Evolutionary conservation across 345 rosid genomes (phyloP).

Genomic region (Reutealis trisperma): DNA sequence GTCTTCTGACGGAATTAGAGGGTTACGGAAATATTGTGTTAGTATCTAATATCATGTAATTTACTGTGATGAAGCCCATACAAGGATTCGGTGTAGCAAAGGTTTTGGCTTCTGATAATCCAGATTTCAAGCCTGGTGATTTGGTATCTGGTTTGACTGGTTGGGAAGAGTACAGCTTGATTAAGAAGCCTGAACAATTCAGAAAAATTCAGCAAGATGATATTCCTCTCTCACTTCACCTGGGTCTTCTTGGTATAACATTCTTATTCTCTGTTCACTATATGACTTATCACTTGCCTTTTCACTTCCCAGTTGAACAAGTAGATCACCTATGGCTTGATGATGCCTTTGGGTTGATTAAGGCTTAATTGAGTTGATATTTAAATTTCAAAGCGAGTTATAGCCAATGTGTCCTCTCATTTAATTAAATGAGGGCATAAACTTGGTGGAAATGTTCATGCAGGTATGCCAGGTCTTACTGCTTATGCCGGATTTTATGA

Average conservation of each 20-base stretch:
- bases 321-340: no score
- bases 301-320: no score
- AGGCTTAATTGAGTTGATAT: no score
- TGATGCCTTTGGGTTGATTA: no score
- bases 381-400: no score
- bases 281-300: no score
- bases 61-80: constrained; percentile 43
- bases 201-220: constrained; percentile 47
- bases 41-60: no score
- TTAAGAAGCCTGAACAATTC: constrained; percentile 38
- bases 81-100: constrained; percentile 74
- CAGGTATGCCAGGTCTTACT: constrained; percentile 81
- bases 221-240: constrained; percentile 65
- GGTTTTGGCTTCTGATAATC: constrained; percentile 65
- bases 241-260: constrained; percentile 71
- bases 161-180: constrained; percentile 82
- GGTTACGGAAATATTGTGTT: no score
- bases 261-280: not conserved
- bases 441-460: not conserved
- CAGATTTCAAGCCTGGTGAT: constrained; percentile 56
- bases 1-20: no score
- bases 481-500: constrained; percentile 71
- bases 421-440: not conserved
- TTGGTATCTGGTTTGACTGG: constrained; percentile 56
- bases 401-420: no score